A percentile compares a stretch with the other conserved stretches of the same genome.
Conservation (phyloP, 257 asterid species). For the Lavandula angustifolia region DNA sequence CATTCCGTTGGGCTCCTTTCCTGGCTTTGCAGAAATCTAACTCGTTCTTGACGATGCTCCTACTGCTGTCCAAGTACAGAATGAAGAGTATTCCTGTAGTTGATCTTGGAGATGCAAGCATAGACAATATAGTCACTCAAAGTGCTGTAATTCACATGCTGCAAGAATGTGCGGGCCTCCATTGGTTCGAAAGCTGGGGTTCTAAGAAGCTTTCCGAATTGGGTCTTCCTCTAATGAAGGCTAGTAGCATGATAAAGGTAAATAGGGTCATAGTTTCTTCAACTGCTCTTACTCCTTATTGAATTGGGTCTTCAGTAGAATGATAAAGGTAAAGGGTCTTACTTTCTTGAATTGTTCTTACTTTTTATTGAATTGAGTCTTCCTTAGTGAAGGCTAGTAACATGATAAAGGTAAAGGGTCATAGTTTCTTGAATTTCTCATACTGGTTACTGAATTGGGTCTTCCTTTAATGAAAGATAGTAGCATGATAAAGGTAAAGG, state of each 20-base stretch:
- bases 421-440: no score
- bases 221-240: conserved; percentile 81
- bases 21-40: conserved; percentile 89
- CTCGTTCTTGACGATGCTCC: conserved; percentile 95
- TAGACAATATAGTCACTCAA: conserved; percentile 85
- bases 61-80: conserved; percentile 83
- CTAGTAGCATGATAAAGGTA: conserved; percentile 71
- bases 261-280: not conserved
- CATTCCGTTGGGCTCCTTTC: conserved; percentile 99
- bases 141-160: conserved; percentile 98
- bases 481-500: conserved; percentile 30
- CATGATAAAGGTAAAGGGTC: conserved; percentile 21
- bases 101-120: conserved; percentile 77
- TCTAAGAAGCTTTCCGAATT: conserved; percentile 79
- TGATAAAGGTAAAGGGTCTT: conserved; percentile 58
- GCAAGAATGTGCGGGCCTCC: conserved; percentile 92
- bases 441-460: no score
- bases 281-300: not conserved
- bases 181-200: conserved; percentile 99
- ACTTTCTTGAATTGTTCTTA: not conserved
- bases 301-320: conserved; percentile 79
- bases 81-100: conserved; percentile 98
- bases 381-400: conserved; percentile 65
- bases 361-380: conserved; percentile 64
- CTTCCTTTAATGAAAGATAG: conserved; percentile 50